Conservation (phyloP, 306 rosid genomes). For the Inga laurina region DNA sequence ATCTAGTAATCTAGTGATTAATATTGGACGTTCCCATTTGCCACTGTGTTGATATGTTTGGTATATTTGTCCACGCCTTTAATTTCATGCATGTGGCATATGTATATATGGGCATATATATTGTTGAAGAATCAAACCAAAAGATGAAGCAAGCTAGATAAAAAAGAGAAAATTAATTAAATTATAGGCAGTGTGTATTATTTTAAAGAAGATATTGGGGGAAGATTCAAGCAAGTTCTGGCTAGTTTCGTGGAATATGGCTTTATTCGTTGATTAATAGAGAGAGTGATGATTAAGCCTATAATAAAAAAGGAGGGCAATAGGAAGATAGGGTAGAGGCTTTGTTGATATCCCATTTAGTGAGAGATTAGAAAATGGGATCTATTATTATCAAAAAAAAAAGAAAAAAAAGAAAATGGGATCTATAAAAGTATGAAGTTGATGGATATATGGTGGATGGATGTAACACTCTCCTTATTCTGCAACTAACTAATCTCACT, state of each 20-base stretch:
- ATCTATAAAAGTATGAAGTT: slow-evolving; percentile 32
- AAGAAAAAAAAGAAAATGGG: slow-evolving; percentile 27
- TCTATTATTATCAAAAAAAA: no score
- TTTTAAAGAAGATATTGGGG: background rate
- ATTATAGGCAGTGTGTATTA: background rate
- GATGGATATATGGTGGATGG: background rate
- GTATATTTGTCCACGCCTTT: background rate
- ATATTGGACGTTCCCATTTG: background rate
- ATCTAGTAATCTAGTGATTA: background rate
- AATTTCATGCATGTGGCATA: background rate
- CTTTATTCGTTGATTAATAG: background rate
- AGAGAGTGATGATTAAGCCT: slow-evolving; percentile 9
- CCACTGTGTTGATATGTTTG: background rate
- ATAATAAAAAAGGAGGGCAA: slow-evolving; percentile 7
- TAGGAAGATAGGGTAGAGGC: slow-evolving; percentile 23
- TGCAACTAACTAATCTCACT: slow-evolving; percentile 17
- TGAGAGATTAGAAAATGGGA: slow-evolving; percentile 20
- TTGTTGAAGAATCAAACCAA: background rate
- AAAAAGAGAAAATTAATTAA: background rate
- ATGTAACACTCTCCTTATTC: slow-evolving; percentile 34
- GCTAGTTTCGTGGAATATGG: slow-evolving; percentile 28
- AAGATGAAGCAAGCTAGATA: background rate
- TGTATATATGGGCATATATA: background rate
- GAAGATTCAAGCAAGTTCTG: slow-evolving; percentile 31
- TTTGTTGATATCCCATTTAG: slow-evolving; percentile 30